A percentile compares a stretch with the other conserved stretches of the same genome.
phyloP scores from a whole-genome alignment of 2,329 filamentous ascomycete genomes.

The Cladobotryum mycophilum region DNA sequence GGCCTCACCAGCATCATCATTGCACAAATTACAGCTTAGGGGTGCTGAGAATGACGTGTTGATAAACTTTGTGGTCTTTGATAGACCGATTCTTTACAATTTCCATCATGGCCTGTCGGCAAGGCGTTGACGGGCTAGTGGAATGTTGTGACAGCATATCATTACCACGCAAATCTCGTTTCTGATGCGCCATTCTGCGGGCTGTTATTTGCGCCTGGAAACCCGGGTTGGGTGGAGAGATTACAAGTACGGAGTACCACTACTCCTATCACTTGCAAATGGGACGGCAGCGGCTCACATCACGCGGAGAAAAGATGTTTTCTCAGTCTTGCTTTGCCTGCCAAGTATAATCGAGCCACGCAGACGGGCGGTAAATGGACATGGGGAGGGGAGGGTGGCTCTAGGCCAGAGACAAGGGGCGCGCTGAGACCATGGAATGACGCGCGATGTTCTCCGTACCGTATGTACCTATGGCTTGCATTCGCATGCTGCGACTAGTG shows the following conservation, averaged over 20 bases:
- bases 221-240: neutral
- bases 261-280: neutral
- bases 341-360: neutral
- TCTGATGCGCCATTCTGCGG: slow-evolving; percentile 9
- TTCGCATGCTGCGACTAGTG: slow-evolving; percentile 16
- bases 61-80: neutral
- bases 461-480: slow-evolving; percentile 18
- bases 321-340: neutral
- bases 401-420: neutral
- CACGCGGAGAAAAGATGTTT: slow-evolving; percentile 7
- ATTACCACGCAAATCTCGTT: neutral
- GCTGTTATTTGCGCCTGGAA: slow-evolving; percentile 15
- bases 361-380: slow-evolving; percentile 1
- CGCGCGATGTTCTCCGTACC: slow-evolving; percentile 7
- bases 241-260: neutral
- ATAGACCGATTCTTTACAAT: no score
- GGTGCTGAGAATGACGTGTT: neutral
- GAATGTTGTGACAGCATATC: no score
- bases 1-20: neutral
- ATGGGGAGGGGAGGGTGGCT: slow-evolving; percentile 4
- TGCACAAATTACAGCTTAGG: neutral
- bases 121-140: no score
- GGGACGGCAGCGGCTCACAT: neutral
- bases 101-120: no score
- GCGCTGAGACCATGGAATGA: slow-evolving; percentile 1